Percentiles rank a stretch among this genome's conserved stretches.
These are phyloP conservation scores for Phallus indusiatus DNA, from an alignment of 768 basidiomycete species.

Conservation along the genomic window DNA sequence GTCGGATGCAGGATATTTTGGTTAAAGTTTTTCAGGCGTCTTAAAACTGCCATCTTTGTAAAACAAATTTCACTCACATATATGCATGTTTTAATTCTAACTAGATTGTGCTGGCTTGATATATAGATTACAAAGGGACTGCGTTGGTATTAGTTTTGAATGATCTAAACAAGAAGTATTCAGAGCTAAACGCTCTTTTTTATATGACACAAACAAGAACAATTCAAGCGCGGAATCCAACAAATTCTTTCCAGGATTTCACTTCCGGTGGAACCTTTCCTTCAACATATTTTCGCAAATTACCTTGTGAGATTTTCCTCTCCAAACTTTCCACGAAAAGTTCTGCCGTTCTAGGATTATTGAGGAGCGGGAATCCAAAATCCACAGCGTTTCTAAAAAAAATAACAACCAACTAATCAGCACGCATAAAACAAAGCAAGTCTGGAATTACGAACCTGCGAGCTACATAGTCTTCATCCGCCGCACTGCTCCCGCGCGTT, in stretches of 20 bases:
- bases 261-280: slow-evolving; percentile 89
- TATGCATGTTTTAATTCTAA: too few species aligned
- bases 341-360: slow-evolving; percentile 80
- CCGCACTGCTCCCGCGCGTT: slow-evolving; percentile 59
- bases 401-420: not conserved
- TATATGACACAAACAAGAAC: not conserved
- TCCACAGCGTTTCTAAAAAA: slow-evolving; percentile 78
- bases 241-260: slow-evolving; percentile 84
- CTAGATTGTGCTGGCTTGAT: too few species aligned
- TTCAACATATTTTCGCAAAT: slow-evolving; percentile 69
- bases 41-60: not conserved
- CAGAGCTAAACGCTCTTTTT: slow-evolving; percentile 7
- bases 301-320: slow-evolving; percentile 75
- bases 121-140: too few species aligned
- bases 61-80: not conserved
- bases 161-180: not conserved
- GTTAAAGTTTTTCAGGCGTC: slow-evolving; percentile 33
- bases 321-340: slow-evolving; percentile 87
- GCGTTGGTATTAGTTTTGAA: too few species aligned
- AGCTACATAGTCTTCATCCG: slow-evolving; percentile 96
- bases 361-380: slow-evolving; percentile 86
- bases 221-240: slow-evolving; percentile 55
- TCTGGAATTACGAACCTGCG: slow-evolving; percentile 47
- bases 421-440: not conserved
- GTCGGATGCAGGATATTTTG: slow-evolving; percentile 52